Evolutionary conservation across 2,329 filamentous ascomycete genomes (phyloP), one percentile per base, ranked within the genome.

Genomic region (Coniochaeta pulveracea): DNA sequence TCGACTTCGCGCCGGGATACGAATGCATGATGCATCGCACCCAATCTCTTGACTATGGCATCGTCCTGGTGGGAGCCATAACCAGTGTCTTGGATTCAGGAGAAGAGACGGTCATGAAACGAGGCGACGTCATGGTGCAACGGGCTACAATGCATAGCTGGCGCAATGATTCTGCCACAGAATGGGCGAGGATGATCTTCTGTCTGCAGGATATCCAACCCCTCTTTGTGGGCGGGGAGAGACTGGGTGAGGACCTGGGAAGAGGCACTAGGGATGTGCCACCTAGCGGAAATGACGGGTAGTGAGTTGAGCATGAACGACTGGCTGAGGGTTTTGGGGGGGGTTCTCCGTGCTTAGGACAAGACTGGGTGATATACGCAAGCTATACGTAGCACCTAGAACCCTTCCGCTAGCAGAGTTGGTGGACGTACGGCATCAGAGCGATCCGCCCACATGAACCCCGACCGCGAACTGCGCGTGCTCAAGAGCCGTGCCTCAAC

Each of bases 71-170:
- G 31, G 43, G 43, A 23, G 25, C 24, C 10, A 28, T 44, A 10
- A 16, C 40, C 19, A 35, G 34, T 35, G 34, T 40, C 16, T 37
- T 45, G 22, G 43, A 41, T 33, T 38, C 37, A 10, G 43, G 41
- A n/a, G 34, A 39, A 37, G 37, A 37, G 23, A 28, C 21, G 10
- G 26, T 34, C 6, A 29, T 45, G 41, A 16, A 27, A 10, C 31
- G 38, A 11, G 43, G 43, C 23, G 43, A 45, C 9, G 54, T 61
- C 47, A 61, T 48, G 4, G 57, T 58, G 48, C 57, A 62, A 37
- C 61, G 59, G 6, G 56, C 60, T 1, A 72, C 69, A 3, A 66
- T 63, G 52, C 70, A 75, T 47, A 59, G 59, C 17, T 72, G 68
- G 69, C 48, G 55, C 31, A 72, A 73, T 37, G 47, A 52, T 11